Conservation (phyloP, 805 yeast species). For the Wickerhamiella cacticola region DNA sequence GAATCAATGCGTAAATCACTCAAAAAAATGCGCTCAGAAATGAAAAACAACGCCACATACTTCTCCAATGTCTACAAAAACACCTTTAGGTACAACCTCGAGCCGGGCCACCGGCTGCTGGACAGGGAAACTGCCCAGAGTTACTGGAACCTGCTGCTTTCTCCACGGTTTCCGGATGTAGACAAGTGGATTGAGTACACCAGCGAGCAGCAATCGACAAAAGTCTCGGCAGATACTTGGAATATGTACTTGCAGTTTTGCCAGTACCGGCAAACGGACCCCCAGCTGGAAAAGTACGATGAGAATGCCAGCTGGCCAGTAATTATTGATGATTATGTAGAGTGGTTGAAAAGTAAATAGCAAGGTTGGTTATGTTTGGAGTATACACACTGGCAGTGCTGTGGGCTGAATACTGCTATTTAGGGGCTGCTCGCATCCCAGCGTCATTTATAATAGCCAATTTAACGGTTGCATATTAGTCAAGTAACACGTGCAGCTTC, state of each 20-base stretch:
- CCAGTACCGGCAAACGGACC: conserved; percentile 37
- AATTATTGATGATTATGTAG: conserved; percentile 72
- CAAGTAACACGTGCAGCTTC: too few species aligned
- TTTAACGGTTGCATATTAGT: too few species aligned
- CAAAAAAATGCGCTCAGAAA: conserved; percentile 27
- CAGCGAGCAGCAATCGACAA: conserved; percentile 28
- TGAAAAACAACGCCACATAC: conserved; percentile 32
- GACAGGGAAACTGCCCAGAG: conserved; percentile 50
- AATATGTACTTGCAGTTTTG: conserved; percentile 64
- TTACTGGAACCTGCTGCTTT: conserved; percentile 65
- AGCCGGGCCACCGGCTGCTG: conserved; percentile 45
- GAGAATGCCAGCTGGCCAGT: conserved; percentile 89
- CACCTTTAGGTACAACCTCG: conserved; percentile 53
- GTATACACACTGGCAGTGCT: too few species aligned
- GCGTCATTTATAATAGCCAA: too few species aligned
- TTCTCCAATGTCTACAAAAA: conserved; percentile 54
- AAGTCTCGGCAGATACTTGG: conserved; percentile 70
- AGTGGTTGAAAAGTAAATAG: conserved; percentile 21
- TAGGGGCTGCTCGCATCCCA: too few species aligned
- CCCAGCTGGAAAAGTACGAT: conserved; percentile 48
- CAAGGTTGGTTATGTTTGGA: too few species aligned
- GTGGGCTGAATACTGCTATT: too few species aligned
- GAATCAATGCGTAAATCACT: conserved; percentile 38
- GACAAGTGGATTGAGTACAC: conserved; percentile 44
- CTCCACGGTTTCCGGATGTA: conserved; percentile 27